Base-by-base conservation (phyloP, 306 rosid genomes). In the Cicer arietinum region DNA sequence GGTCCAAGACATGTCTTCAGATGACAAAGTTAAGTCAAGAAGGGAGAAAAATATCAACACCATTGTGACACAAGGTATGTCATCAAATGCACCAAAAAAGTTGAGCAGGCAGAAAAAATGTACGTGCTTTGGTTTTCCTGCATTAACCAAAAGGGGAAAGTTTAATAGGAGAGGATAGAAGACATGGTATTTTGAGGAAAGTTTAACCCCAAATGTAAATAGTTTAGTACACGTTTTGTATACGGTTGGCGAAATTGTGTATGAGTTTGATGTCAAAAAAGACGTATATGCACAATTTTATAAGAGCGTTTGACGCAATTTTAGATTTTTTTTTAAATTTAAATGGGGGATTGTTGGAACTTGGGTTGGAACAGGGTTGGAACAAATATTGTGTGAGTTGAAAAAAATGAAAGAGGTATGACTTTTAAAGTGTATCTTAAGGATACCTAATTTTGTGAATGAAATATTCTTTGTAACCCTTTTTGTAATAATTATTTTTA, bases 121-220 rank as follows among this genome's bases (percentile, higher is more conserved):
- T 40, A 0, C 70, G 8, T 60, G 73, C 58, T 87, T 79, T 59
- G 84, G 93, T 76, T 81, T 85, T 82, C 65, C 60, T 37, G 37
- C 57, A 5, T 45, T 73, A 74, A 59, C 51, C 56, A 20, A 30
- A 50, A 39, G 51, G 41, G 42, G 62, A 3, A 53, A 11, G 18
- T 25, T 39, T 41, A 65, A 79, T 66, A 53, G 37, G 11, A 68
- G 43, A 79, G 56, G 48, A 69, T 57, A 61, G 70, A 73, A 59
- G 67, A 65, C 41, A 62, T 1, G 37, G 37, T 10, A 74, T 58
- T 70, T 41, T 69, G 69, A 65, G 81, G 77, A 46, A 72, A 44
- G 54, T 80, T 62, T 64, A 51, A 68, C 16, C 16, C 9, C 59
- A 44, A 59, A 58, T 48, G 5, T 37, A 39, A 17, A 16, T 39